Evolutionary conservation across 2,329 filamentous ascomycete genomes (phyloP).

Genomic region (Metarhizium album): DNA sequence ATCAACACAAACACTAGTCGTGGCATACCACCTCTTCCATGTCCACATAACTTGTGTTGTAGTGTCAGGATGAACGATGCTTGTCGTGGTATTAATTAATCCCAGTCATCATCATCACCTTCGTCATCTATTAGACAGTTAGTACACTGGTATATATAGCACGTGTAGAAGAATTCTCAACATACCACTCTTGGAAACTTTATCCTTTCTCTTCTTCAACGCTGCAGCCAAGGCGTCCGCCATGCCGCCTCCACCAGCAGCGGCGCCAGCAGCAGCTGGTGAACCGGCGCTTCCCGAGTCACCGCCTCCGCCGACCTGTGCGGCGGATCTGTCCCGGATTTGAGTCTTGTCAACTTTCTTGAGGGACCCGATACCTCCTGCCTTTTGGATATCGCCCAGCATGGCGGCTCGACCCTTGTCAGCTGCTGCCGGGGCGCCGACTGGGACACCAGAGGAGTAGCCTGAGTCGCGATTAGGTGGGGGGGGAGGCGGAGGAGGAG

Average conservation of each 20-base stretch:
- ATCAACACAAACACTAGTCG: background rate
- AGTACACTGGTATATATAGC: background rate
- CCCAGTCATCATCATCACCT: slow-evolving; percentile 65
- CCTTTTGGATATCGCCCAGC: slow-evolving; percentile 61
- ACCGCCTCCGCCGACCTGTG: slow-evolving; percentile 42
- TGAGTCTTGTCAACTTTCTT: slow-evolving; percentile 64
- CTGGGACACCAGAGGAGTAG: slow-evolving; percentile 43
- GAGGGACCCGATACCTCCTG: slow-evolving; percentile 54
- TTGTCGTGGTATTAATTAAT: slow-evolving; percentile 19
- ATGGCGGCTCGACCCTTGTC: slow-evolving; percentile 46
- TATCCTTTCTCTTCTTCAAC: slow-evolving; percentile 75
- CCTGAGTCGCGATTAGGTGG: slow-evolving; percentile 48
- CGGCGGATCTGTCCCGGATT: slow-evolving; percentile 62
- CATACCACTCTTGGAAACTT: slow-evolving; percentile 92
- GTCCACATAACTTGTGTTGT: background rate
- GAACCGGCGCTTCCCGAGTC: slow-evolving; percentile 41
- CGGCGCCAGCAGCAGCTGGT: slow-evolving; percentile 39
- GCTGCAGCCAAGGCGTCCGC: slow-evolving; percentile 74
- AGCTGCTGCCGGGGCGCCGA: slow-evolving; percentile 29
- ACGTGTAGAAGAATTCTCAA: slow-evolving; percentile 16
- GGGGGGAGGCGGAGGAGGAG: slow-evolving; percentile 37
- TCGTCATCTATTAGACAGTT: slow-evolving; percentile 53
- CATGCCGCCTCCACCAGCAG: slow-evolving; percentile 53
- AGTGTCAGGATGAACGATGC: background rate
- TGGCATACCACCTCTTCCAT: background rate